Evolutionary conservation across 768 basidiomycete species (phyloP), one percentile per base, ranked within the genome.

Genomic region (Suillus tomentosus): DNA sequence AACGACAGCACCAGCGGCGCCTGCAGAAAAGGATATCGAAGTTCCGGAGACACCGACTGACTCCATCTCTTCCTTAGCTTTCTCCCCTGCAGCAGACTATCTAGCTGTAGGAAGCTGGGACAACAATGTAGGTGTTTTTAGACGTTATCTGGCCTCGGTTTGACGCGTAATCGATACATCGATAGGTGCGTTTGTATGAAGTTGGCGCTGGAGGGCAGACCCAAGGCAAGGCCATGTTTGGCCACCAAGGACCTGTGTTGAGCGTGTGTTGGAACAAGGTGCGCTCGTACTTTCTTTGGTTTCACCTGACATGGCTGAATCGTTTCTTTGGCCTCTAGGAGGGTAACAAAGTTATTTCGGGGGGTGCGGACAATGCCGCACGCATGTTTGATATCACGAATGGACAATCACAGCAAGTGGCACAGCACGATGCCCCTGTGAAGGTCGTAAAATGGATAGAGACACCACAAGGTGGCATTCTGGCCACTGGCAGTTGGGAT

Each of bases 401-500:
- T 1, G 94, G 93, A 1, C 89, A 90, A 73, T 73, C 88, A 1
- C 82, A 84, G 3, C 94, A 96, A 73, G 89, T 97, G 56, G 95
- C 93, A 22, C 91, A 90, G 65, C 95, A 98, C 66, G 95, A 97
- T 74, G 92, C 89, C 54, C 92, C 92, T 13, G 87, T 96, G 70
- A 92, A 89, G 75, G 87, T 85, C 64, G 88, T 94, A 45, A 84
- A 87, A 61, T 95, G 90, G 87, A 81, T 94, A 60, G 91, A 95
- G 66, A 84, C 89, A 6, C 87, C 87, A 24, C 85, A 84, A 66
- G 84, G 85, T 42, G 86, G 92, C 15, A 87, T 96, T 66, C 80
- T 96, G 22, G 93, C 89, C 14, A 98, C 96, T 1, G 97, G 95
- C 11, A 95, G 94, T 61, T 99, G 97, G 97, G 96, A 99, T 76